phyloP scores from a whole-genome alignment of 1,284 basidiomycete species.

The Trichosporon coremiiforme region DNA sequence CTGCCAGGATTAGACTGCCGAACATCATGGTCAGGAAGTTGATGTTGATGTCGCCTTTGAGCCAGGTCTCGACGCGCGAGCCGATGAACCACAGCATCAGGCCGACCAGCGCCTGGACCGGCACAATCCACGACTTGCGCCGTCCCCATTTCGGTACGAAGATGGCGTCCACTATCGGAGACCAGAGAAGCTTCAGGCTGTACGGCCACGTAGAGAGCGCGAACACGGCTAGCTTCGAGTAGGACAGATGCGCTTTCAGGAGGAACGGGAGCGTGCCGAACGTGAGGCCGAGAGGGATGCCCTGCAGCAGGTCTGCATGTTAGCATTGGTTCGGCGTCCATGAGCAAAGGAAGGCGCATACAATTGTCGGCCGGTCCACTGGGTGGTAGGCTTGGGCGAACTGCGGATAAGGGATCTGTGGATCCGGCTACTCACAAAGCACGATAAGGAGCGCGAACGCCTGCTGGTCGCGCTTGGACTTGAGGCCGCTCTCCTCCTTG shows the following conservation, averaged over 20 bases:
- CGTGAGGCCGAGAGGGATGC: constrained; percentile 77
- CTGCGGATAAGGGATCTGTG: constrained; percentile 4
- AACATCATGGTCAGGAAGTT: constrained; percentile 81
- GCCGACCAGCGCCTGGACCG: constrained; percentile 91
- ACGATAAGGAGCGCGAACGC: constrained; percentile 84
- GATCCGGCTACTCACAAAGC: constrained; percentile 68
- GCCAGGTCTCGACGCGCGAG: constrained; percentile 72
- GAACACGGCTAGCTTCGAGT: constrained; percentile 94
- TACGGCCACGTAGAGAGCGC: constrained; percentile 95
- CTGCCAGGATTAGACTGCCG: constrained; percentile 87
- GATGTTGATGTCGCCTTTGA: constrained; percentile 82
- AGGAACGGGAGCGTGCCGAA: constrained; percentile 94
- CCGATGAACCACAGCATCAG: constrained; percentile 86
- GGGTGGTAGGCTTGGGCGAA: too few species aligned
- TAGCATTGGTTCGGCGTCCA: constrained; percentile 24
- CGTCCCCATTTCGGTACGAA: constrained; percentile 75
- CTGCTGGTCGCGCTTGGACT: constrained; percentile 65
- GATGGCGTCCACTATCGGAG: constrained; percentile 92
- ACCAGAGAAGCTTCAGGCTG: constrained; percentile 96
- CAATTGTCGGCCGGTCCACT: too few species aligned
- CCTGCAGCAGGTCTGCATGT: constrained; percentile 67
- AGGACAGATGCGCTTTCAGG: constrained; percentile 89
- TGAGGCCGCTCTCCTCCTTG: constrained; percentile 39
- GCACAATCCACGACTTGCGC: constrained; percentile 98
- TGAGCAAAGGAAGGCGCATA: constrained; percentile 10